Conservation (phyloP, 139 green algal species). For the Coelastrella sp. region DNA sequence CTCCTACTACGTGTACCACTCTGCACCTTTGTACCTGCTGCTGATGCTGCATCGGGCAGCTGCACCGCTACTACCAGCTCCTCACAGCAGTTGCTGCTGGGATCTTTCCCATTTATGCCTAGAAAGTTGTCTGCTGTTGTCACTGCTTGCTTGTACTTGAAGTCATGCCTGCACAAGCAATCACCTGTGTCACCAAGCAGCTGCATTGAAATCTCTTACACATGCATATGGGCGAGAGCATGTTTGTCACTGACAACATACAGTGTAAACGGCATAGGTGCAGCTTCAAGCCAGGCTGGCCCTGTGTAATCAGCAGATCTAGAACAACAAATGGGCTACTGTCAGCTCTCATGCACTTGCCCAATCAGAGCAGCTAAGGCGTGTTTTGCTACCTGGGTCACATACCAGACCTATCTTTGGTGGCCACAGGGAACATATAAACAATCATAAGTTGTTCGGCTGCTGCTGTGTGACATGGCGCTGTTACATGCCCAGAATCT, state of each 20-base stretch:
- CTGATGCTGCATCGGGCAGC: slow-evolving; percentile 58
- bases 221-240: neutral
- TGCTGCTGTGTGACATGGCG: too few species aligned
- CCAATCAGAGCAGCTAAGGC: too few species aligned
- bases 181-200: neutral
- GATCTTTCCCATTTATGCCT: slow-evolving; percentile 78
- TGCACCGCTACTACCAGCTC: slow-evolving; percentile 70
- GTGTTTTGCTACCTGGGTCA: too few species aligned
- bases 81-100: slow-evolving; percentile 72
- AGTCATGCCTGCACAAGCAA: slow-evolving; percentile 65
- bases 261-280: neutral
- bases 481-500: too few species aligned
- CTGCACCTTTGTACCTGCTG: slow-evolving; percentile 48
- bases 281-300: neutral
- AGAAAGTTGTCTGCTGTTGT: slow-evolving; percentile 75
- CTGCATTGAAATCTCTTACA: neutral
- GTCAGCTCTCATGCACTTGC: too few species aligned
- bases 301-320: neutral
- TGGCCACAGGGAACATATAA: too few species aligned
- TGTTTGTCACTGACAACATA: too few species aligned
- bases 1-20: too few species aligned
- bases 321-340: too few species aligned
- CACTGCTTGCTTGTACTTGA: slow-evolving; percentile 83
- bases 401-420: too few species aligned
- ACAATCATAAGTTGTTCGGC: too few species aligned